Base-by-base conservation (phyloP, 2,329 filamentous ascomycete genomes). In the Zymoseptoria passerinii region DNA sequence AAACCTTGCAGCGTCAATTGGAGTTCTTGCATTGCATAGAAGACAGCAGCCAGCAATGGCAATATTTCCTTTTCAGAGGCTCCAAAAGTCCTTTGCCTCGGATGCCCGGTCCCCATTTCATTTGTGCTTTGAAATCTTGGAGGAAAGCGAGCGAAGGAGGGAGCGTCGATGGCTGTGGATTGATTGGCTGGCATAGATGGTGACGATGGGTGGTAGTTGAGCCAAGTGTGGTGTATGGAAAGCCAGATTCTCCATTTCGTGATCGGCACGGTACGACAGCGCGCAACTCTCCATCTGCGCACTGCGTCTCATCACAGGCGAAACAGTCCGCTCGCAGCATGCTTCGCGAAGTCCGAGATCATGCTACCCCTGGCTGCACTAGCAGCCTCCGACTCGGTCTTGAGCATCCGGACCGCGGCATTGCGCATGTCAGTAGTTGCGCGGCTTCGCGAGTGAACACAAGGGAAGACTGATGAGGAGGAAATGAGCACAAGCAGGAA, bases 31-130 rank as follows among this genome's bases (percentile, higher is more conserved):
- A 54, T 61, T 59, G 62, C 44, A 63, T 65, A 65, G 60, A 64
- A 62, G 62, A 61, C 54, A 58, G 56, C 54, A 55, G 71, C 71
- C 69, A 73, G 71, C 71, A 67, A 73, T 72, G 71, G 71, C 68
- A 63, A 55, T 50, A 58, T 56, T 58, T 40, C 35, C 35, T 44
- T 44, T 13, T 44, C n/a, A 13, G 35, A 16, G 35, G 7, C 4
- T 10, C 35, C 16, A 44, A 44, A 44, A 6, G 35, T 16, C n/a
- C n/a, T 44, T 44, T n/a, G 10, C n/a, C 35, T 16, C 35, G n/a
- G 35, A 16, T 9, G 13, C n/a, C n/a, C 35, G 35, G 16, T 44
- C 13, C 35, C 10, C n/a, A 44, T 44, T 44, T 44, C 35, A 44
- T 44, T 44, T 44, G 13, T n/a, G 16, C 3, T 23, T 23, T 23